Conservation (phyloP, 2,329 filamentous ascomycete species). For the Aspergillus tubingensis region DNA sequence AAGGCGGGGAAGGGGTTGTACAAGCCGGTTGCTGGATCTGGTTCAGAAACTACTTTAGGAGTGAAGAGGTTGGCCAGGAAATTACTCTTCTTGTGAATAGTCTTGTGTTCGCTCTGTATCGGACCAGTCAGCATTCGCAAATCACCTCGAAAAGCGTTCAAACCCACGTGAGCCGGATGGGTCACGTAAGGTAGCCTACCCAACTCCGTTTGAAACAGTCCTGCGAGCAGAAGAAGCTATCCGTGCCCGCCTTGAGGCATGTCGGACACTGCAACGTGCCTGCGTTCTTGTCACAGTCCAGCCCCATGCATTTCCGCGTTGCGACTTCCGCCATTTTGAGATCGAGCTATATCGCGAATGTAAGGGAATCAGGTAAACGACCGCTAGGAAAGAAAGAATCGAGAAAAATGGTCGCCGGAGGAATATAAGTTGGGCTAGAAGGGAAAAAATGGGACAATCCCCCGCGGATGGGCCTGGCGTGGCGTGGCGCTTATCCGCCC, state of each 20-base stretch:
- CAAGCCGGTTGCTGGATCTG: conserved; percentile 82
- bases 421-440: conserved; percentile 5
- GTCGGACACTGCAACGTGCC: conserved; percentile 89
- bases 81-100: conserved; percentile 77
- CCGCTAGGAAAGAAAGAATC: background rate
- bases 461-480: conserved; percentile 8
- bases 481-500: conserved; percentile 1
- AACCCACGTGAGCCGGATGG: conserved; percentile 24
- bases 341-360: background rate
- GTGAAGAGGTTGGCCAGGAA: conserved; percentile 71
- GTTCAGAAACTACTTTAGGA: conserved; percentile 85
- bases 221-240: conserved; percentile 96
- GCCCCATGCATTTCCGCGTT: conserved; percentile 66
- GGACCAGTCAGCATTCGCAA: conserved; percentile 15
- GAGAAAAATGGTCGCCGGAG: background rate
- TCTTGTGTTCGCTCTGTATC: conserved; percentile 75
- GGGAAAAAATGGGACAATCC: conserved; percentile 15
- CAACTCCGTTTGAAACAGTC: conserved; percentile 99
- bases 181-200: conserved; percentile 61
- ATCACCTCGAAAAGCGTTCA: conserved; percentile 1
- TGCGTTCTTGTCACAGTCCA: conserved; percentile 84
- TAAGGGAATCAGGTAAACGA: background rate
- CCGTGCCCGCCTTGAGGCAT: conserved; percentile 84
- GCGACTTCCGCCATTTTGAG: conserved; percentile 34
- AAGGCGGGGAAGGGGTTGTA: conserved; percentile 93